phyloP scores from a whole-genome alignment of 345 rosid genomes.

The Kandelia obovata region DNA sequence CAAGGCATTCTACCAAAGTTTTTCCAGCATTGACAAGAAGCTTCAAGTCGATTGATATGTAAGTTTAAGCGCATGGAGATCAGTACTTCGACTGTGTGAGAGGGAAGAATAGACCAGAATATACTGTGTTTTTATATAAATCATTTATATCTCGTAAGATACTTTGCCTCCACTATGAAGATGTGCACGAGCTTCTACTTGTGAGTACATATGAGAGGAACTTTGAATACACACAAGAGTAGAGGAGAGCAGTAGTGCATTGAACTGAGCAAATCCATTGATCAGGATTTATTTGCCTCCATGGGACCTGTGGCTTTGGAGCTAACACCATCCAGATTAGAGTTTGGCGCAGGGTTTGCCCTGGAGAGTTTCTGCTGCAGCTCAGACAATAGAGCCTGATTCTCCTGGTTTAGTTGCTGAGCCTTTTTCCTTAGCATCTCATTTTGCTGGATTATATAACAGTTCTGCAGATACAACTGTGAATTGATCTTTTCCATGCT shows the following conservation, averaged over 20 bases:
- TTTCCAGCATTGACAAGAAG: constrained; percentile 68
- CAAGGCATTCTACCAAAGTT: constrained; percentile 72
- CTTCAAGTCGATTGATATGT: constrained; percentile 46
- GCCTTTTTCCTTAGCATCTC: constrained; percentile 47
- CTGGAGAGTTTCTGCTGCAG: constrained; percentile 35
- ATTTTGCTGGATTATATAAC: constrained; percentile 40
- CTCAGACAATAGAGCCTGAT: constrained; percentile 37
- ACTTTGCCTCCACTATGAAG: no score
- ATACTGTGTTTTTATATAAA: not conserved
- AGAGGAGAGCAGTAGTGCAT: not conserved
- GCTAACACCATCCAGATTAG: constrained; percentile 12
- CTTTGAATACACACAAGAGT: not conserved
- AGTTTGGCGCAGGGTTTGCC: constrained; percentile 10
- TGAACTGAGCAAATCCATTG: not conserved
- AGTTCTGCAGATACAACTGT: constrained; percentile 43
- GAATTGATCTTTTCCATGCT: constrained; percentile 47
- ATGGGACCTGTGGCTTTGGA: constrained; percentile 9
- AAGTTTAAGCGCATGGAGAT: not conserved
- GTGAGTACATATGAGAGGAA: not conserved
- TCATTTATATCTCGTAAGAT: constrained; percentile 6
- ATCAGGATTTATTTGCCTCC: constrained; percentile 19
- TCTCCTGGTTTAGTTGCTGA: constrained; percentile 46
- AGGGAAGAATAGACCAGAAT: not conserved
- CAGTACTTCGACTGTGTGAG: not conserved
- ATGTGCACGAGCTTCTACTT: not conserved